phyloP scores from a whole-genome alignment of 805 yeast genomes.

The Cyberlindnera xylosilytica region DNA sequence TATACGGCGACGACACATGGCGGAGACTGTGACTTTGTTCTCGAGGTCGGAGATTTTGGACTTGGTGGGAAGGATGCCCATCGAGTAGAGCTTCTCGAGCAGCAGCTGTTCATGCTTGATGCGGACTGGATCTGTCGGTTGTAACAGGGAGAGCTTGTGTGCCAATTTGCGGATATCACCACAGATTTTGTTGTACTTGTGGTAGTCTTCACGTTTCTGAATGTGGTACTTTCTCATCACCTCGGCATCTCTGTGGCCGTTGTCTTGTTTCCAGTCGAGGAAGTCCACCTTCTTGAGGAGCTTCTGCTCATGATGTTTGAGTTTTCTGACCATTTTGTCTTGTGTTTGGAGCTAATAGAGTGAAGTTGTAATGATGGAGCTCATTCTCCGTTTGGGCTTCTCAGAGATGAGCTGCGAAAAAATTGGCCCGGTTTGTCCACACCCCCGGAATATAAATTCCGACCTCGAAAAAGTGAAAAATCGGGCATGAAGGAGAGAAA shows the following conservation, averaged over 20 bases:
- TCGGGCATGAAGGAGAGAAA: no score
- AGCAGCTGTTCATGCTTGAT: constrained; percentile 84
- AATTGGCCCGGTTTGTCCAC: constrained; percentile 1
- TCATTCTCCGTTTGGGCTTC: no score
- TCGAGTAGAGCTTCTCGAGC: constrained; percentile 78
- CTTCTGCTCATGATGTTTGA: constrained; percentile 94
- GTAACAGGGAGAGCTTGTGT: constrained; percentile 76
- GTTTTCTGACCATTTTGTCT: constrained; percentile 67
- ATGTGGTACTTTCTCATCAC: constrained; percentile 94
- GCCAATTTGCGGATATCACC: constrained; percentile 90
- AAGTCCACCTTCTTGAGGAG: constrained; percentile 93
- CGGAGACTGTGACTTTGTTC: constrained; percentile 87
- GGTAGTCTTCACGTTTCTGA: constrained; percentile 94
- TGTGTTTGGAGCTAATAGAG: no score
- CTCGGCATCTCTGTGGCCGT: constrained; percentile 92
- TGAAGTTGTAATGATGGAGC: background rate
- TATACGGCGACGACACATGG: constrained; percentile 86
- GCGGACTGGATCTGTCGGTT: constrained; percentile 84
- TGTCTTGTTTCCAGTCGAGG: constrained; percentile 96
- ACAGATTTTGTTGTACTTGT: constrained; percentile 87
- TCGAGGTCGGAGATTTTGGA: constrained; percentile 91
- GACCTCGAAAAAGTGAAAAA: constrained; percentile 3
- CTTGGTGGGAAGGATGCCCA: constrained; percentile 88
- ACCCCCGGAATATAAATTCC: background rate
- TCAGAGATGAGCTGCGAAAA: background rate